A percentile compares a stretch with the other conserved stretches of the same genome.
phyloP scores from a whole-genome alignment of 1,139 yeast species.

The Yamadazyma dendronema region DNA sequence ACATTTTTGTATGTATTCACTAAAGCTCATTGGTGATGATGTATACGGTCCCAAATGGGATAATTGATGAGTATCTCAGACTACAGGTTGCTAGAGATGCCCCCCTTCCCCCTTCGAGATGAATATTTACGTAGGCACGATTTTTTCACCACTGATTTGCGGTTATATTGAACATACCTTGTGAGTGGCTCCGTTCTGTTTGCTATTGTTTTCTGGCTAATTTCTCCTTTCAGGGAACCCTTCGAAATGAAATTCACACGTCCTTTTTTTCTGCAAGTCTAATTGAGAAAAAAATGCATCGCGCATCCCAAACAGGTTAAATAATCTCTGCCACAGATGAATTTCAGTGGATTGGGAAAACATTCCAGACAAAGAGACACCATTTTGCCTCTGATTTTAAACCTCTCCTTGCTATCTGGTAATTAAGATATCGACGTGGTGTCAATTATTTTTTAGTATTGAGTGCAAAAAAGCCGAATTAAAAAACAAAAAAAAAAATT shows the following conservation, averaged over 20 bases:
- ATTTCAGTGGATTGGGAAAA: conserved; percentile 1
- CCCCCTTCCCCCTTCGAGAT: neutral
- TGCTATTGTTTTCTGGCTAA: neutral
- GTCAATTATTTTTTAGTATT: neutral
- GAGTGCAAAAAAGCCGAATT: too few relatives aligned
- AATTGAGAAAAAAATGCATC: conserved; percentile 4
- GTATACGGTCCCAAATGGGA: neutral
- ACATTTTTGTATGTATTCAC: too few relatives aligned
- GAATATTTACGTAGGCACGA: too few relatives aligned
- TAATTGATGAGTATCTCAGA: neutral
- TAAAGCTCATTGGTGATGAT: neutral
- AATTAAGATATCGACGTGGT: too few relatives aligned
- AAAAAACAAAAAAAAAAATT: neutral
- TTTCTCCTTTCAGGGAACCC: conserved; percentile 1
- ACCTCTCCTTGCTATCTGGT: too few relatives aligned
- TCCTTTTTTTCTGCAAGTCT: neutral
- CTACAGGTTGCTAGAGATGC: neutral
- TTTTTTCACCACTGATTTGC: too few relatives aligned
- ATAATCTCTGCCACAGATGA: conserved; percentile 1
- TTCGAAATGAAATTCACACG: neutral
- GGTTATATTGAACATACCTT: too few relatives aligned
- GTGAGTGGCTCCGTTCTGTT: neutral
- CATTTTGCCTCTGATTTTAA: neutral
- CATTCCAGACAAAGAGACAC: neutral
- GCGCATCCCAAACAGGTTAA: conserved; percentile 10